Conservation (phyloP, 306 rosid species). For the Quercus gilva region DNA sequence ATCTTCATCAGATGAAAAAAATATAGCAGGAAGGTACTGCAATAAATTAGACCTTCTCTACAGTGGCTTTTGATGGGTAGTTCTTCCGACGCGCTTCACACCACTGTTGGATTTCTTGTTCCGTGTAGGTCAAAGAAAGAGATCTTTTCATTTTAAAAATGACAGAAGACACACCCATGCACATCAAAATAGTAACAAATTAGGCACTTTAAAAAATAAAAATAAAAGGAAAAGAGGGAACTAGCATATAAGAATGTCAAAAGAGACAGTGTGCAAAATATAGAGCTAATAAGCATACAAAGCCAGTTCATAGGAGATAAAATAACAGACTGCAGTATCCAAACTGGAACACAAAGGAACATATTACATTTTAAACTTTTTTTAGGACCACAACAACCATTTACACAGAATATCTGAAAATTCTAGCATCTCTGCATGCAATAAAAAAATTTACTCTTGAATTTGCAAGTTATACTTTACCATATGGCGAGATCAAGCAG, state of each 20-base stretch:
- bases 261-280: slow-evolving; percentile 8
- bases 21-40: slow-evolving; percentile 2
- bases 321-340: background rate
- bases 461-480: slow-evolving; percentile 10
- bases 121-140: slow-evolving; percentile 43
- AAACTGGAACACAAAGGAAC: slow-evolving; percentile 3
- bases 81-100: slow-evolving; percentile 81
- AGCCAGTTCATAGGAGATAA: background rate
- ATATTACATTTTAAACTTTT: background rate
- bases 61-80: slow-evolving; percentile 52
- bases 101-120: slow-evolving; percentile 81
- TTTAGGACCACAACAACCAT: background rate
- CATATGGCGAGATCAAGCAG: slow-evolving; percentile 18
- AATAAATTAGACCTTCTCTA: slow-evolving; percentile 52
- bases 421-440: slow-evolving; percentile 10
- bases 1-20: slow-evolving; percentile 21
- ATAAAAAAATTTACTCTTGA: background rate
- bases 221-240: slow-evolving; percentile 6
- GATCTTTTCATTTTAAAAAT: slow-evolving; percentile 43
- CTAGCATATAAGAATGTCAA: background rate
- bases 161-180: slow-evolving; percentile 10
- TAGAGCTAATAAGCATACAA: slow-evolving; percentile 1
- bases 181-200: slow-evolving; percentile 8
- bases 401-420: background rate
- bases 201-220: slow-evolving; percentile 8